Percentiles rank a stretch among this genome's conserved stretches.
Evolutionary conservation across 371 early-diverging fungal species (phyloP).

Genomic region (Apophysomyces sp.): DNA sequence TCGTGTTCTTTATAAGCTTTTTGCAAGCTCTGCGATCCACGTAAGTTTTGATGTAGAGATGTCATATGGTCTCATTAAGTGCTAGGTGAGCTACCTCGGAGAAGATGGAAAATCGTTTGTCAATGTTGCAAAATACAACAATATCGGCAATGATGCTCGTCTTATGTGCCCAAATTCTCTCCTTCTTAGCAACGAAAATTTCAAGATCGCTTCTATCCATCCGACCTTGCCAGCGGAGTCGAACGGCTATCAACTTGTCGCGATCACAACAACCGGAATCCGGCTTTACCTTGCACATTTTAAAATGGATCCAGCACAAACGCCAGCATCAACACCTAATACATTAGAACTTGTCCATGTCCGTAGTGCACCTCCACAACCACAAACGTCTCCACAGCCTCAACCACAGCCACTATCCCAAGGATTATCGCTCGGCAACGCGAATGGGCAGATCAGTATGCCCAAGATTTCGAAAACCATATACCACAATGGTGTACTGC

Average conservation of each 20-base stretch:
- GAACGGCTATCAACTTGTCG: conserved; percentile 61
- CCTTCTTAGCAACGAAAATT: conserved; percentile 30
- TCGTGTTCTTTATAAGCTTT: conserved; percentile 29
- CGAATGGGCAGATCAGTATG: neutral
- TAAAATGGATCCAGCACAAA: conserved; percentile 9
- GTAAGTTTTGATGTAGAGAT: conserved; percentile 26
- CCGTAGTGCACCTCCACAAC: conserved; percentile 53
- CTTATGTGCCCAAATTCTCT: conserved; percentile 39
- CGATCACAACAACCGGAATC: conserved; percentile 67
- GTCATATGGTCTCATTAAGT: neutral
- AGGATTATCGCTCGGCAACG: neutral
- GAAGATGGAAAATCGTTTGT: conserved; percentile 18
- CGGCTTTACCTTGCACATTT: conserved; percentile 70
- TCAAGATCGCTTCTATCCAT: conserved; percentile 67
- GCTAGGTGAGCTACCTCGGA: conserved; percentile 55
- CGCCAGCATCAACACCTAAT: conserved; percentile 24
- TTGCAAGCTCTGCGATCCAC: conserved; percentile 60
- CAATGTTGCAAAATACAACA: conserved; percentile 14
- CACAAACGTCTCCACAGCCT: conserved; percentile 8
- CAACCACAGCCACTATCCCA: conserved; percentile 49
- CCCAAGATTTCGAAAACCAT: conserved; percentile 36
- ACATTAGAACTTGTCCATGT: conserved; percentile 66
- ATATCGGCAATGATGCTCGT: conserved; percentile 34
- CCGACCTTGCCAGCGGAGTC: conserved; percentile 62
- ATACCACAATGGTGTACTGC: conserved; percentile 60